A percentile compares a stretch with the other conserved stretches of the same genome.
Conservation (phyloP, 129 eudicot species). For the Kitagawia praeruptora region DNA sequence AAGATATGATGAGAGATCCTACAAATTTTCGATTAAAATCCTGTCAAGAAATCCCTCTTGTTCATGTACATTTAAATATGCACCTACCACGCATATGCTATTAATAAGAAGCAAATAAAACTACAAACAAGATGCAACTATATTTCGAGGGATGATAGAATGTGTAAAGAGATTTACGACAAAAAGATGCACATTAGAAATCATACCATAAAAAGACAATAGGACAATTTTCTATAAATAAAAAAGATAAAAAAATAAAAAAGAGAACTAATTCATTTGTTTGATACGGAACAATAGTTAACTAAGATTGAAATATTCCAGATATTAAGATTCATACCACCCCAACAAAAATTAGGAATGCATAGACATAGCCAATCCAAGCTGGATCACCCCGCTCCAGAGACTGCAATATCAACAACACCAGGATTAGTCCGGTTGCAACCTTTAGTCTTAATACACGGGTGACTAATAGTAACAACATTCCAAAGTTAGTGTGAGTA, state of each 20-base stretch:
- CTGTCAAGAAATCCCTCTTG: background rate
- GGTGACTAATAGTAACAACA: background rate
- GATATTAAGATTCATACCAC: conserved; percentile 55
- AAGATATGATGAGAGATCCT: background rate
- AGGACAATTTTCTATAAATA: no score
- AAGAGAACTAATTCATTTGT: background rate
- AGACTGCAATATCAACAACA: conserved; percentile 35
- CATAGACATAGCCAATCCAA: conserved; percentile 86
- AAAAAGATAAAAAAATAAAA: no score
- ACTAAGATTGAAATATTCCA: background rate
- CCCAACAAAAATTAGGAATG: conserved; percentile 79
- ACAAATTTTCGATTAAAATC: no score
- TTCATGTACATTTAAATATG: background rate
- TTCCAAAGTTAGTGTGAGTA: background rate
- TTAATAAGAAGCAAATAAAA: background rate
- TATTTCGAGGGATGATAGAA: background rate
- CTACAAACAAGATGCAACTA: background rate
- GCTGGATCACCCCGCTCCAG: conserved; percentile 95
- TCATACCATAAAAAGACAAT: background rate
- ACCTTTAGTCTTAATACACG: background rate
- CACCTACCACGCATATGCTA: background rate
- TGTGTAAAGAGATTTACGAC: background rate
- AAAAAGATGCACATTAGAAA: background rate
- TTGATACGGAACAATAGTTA: background rate
- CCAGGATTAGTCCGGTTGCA: background rate